A percentile compares a stretch with the other conserved stretches of the same genome.
phyloP scores from a whole-genome alignment of 2,329 filamentous ascomycete species.

The Didymella lethalis region DNA sequence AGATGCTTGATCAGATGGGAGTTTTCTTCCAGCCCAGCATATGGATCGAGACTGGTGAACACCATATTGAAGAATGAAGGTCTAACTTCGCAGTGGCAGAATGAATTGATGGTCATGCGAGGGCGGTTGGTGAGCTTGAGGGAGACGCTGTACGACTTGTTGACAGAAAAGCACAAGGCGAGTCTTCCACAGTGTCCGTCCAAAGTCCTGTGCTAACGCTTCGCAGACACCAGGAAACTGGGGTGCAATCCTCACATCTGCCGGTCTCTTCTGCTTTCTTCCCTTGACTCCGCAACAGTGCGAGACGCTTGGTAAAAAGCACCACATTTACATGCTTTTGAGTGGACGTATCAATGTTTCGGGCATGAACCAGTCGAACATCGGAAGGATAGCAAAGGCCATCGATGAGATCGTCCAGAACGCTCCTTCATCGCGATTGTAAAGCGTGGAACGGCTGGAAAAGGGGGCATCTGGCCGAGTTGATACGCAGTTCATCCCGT shows the following conservation, averaged over 20 bases:
- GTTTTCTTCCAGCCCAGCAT: not conserved
- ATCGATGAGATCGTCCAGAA: conserved; percentile 26
- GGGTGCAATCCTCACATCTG: not conserved
- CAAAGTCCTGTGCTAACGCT: not conserved
- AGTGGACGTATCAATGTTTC: conserved; percentile 39
- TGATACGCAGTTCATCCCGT: not conserved
- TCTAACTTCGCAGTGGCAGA: not conserved
- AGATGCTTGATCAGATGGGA: not conserved
- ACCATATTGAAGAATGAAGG: not conserved
- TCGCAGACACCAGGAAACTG: not conserved
- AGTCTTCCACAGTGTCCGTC: not conserved
- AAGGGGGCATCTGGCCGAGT: not conserved
- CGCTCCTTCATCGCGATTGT: not conserved
- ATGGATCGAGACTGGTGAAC: not conserved
- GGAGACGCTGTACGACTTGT: not conserved
- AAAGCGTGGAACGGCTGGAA: not conserved
- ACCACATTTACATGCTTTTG: conserved; percentile 35
- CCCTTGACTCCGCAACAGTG: conserved; percentile 23
- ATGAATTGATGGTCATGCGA: not conserved
- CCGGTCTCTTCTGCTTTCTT: not conserved
- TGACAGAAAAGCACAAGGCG: not conserved
- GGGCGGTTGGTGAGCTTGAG: not conserved
- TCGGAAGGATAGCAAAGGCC: conserved; percentile 29
- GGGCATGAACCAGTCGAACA: conserved; percentile 31
- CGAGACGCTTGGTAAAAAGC: conserved; percentile 22